Percentiles rank a stretch among this genome's conserved stretches.
Conservation (phyloP, 2,329 filamentous ascomycete genomes). For the Ascochyta fabae region DNA sequence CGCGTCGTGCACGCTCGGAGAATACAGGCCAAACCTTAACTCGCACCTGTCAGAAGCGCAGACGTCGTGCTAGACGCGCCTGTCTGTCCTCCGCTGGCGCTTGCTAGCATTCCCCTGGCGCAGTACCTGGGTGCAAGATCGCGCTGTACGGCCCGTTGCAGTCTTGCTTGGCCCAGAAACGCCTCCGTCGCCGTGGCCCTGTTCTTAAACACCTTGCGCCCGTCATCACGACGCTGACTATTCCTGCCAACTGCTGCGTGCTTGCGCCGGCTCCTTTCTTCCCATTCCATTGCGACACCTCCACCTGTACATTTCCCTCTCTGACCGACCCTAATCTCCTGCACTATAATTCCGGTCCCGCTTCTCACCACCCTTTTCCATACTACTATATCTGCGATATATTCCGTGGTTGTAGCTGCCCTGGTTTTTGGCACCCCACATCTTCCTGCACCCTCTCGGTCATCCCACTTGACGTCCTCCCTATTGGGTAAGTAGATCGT, state of each 20-base stretch:
- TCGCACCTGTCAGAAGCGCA: constrained; percentile 46
- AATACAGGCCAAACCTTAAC: constrained; percentile 49
- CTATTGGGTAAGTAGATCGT: constrained; percentile 1
- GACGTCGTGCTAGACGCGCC: constrained; percentile 40
- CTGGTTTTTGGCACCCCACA: constrained; percentile 8
- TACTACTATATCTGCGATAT: constrained; percentile 20
- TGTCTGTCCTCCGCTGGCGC: constrained; percentile 35
- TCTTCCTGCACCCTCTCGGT: constrained; percentile 1
- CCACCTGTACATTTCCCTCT: constrained; percentile 6
- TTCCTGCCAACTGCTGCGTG: constrained; percentile 41
- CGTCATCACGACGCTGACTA: constrained; percentile 33
- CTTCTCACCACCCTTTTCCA: constrained; percentile 2
- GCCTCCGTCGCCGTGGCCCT: constrained; percentile 36
- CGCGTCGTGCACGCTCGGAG: constrained; percentile 44
- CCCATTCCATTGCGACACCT: constrained; percentile 19
- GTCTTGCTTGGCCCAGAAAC: constrained; percentile 45
- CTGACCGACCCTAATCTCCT: constrained; percentile 2
- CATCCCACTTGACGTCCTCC: not conserved
- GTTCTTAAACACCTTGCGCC: constrained; percentile 40
- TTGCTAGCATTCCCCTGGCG: constrained; percentile 39
- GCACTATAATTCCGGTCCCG: constrained; percentile 19
- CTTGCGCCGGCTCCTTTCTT: constrained; percentile 33
- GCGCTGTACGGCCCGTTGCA: constrained; percentile 51
- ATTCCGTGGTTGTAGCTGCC: constrained; percentile 14
- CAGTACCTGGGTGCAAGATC: constrained; percentile 38